Evolutionary conservation across 768 basidiomycete genomes (phyloP).

Genomic region (Auriscalpium vulgare): DNA sequence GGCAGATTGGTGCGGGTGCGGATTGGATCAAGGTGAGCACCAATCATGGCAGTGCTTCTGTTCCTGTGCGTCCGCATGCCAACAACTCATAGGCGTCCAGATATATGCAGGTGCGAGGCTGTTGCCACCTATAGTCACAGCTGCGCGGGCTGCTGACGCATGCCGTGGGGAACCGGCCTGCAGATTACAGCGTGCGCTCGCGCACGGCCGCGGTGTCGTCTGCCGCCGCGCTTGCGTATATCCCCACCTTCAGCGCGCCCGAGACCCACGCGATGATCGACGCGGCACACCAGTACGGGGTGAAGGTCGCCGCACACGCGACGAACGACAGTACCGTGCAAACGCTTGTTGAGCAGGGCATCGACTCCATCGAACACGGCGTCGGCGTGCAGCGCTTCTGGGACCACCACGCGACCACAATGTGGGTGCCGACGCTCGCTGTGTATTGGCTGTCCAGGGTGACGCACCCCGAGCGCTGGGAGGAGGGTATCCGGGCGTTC

Average conservation of each 20-base stretch:
- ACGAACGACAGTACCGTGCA: slow-evolving; percentile 29
- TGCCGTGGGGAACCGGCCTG: neutral
- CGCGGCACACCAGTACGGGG: slow-evolving; percentile 42
- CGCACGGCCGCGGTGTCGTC: slow-evolving; percentile 35
- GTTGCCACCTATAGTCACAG: neutral
- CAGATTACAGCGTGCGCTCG: slow-evolving; percentile 49
- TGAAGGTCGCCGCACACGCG: slow-evolving; percentile 54
- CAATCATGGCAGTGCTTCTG: neutral
- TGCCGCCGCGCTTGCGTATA: slow-evolving; percentile 23
- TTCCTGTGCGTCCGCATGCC: neutral
- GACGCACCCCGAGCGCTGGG: slow-evolving; percentile 27
- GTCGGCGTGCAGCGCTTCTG: slow-evolving; percentile 15
- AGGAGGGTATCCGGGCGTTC: slow-evolving; percentile 33
- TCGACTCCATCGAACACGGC: slow-evolving; percentile 57
- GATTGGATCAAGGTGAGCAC: slow-evolving; percentile 56
- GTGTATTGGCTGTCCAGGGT: slow-evolving; percentile 33
- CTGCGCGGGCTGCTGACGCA: neutral
- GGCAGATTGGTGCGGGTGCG: slow-evolving; percentile 56
- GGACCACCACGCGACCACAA: slow-evolving; percentile 17
- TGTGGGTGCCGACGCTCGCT: slow-evolving; percentile 54
- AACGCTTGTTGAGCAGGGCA: slow-evolving; percentile 20
- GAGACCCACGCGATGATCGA: slow-evolving; percentile 44
- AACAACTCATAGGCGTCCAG: slow-evolving; percentile 19
- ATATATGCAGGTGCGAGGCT: slow-evolving; percentile 31
- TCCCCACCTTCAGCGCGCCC: slow-evolving; percentile 35